Evolutionary conservation across 192 early-diverging fungal genomes (phyloP).

Genomic region (Backusella liffmaniae): DNA sequence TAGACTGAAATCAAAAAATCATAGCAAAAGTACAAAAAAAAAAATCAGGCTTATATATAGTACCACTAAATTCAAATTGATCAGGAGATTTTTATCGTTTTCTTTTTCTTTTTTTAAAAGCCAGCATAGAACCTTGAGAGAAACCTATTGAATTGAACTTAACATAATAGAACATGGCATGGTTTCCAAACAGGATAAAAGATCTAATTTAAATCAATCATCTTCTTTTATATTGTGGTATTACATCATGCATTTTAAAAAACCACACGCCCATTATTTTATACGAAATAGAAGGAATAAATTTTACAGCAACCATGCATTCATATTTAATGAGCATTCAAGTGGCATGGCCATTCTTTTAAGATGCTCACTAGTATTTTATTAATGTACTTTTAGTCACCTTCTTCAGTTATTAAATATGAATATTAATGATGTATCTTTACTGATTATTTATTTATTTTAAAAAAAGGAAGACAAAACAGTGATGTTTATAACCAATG

Average conservation of each 20-base stretch:
- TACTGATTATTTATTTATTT: too few species aligned
- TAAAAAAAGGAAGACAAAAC: background rate
- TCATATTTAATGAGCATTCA: background rate
- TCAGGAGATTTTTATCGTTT: conserved; percentile 1
- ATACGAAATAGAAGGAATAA: too few species aligned
- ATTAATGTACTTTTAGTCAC: too few species aligned
- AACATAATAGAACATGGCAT: background rate
- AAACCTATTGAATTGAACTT: background rate
- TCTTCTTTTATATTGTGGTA: background rate
- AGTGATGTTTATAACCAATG: background rate
- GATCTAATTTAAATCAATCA: background rate
- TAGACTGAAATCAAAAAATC: background rate
- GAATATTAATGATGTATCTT: too few species aligned
- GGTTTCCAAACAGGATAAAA: background rate
- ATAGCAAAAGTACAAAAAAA: background rate
- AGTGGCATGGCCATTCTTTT: background rate
- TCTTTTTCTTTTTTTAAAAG: background rate
- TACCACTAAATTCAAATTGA: background rate
- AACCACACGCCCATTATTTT: background rate
- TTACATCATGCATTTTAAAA: background rate
- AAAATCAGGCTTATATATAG: background rate
- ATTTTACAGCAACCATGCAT: too few species aligned
- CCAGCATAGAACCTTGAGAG: background rate
- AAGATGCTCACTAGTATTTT: too few species aligned
- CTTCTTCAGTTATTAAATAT: too few species aligned